A percentile compares a stretch with the other conserved stretches of the same genome.
These are phyloP conservation scores for Plasmodium malariae DNA, from an alignment of 169 alveolate species.

Conservation along the genomic window DNA sequence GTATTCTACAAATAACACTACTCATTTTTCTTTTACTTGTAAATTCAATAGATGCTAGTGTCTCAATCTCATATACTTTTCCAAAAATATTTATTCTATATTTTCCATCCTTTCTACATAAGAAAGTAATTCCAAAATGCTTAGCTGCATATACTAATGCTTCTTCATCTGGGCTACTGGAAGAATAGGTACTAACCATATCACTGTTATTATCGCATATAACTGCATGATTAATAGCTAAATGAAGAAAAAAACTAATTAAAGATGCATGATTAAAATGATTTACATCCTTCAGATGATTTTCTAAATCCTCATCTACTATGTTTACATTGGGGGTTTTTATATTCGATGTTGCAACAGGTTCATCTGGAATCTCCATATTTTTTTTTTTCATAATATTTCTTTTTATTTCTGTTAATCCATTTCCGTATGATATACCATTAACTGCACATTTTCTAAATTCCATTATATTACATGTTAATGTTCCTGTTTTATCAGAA, in stretches of 20 bases:
- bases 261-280: conserved; percentile 83
- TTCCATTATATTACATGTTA: conserved; percentile 95
- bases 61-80: conserved; percentile 79
- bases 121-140: conserved; percentile 81
- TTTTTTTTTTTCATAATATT: conserved; percentile 82
- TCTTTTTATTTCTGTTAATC: conserved; percentile 84
- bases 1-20: conserved; percentile 85
- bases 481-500: conserved; percentile 95
- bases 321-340: conserved; percentile 83
- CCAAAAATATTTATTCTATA: conserved; percentile 84
- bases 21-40: conserved; percentile 87
- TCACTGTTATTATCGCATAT: conserved; percentile 76
- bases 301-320: conserved; percentile 80
- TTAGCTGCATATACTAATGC: conserved; percentile 87
- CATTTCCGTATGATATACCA: conserved; percentile 87
- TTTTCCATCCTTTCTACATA: conserved; percentile 80
- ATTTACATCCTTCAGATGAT: conserved; percentile 77
- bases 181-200: conserved; percentile 75
- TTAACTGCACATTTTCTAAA: conserved; percentile 87
- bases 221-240: conserved; percentile 81
- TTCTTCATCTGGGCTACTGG: conserved; percentile 86
- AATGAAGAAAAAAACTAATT: conserved; percentile 83
- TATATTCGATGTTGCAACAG: conserved; percentile 48
- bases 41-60: conserved; percentile 87
- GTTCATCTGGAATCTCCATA: conserved; percentile 79